phyloP scores from a whole-genome alignment of 805 yeast genomes.

The Metschnikowia drakensbergensis region DNA sequence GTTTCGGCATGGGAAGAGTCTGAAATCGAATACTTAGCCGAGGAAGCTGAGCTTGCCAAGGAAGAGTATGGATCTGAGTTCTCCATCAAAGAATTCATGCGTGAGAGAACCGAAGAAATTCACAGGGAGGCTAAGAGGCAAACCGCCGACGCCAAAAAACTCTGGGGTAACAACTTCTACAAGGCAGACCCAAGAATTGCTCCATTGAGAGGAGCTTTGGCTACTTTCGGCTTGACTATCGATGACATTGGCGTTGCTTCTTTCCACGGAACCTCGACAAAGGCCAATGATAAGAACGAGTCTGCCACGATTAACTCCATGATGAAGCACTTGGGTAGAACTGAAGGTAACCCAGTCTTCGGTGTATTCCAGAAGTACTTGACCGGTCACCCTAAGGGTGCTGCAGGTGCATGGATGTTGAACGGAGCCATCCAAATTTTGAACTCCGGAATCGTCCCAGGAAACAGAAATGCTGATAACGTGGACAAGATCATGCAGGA shows the following conservation, averaged over 20 bases:
- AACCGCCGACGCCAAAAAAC: conserved; percentile 80
- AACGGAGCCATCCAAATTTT: conserved; percentile 95
- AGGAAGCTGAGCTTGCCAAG: conserved; percentile 59
- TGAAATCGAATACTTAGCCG: conserved; percentile 67
- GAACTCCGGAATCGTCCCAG: conserved; percentile 92
- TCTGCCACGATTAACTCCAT: conserved; percentile 84
- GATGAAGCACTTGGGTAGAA: conserved; percentile 94
- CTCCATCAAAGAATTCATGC: conserved; percentile 48
- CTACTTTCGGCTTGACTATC: conserved; percentile 85
- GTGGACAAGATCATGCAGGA: conserved; percentile 80
- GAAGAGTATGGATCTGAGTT: conserved; percentile 50
- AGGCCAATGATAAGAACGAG: conserved; percentile 98
- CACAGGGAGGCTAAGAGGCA: conserved; percentile 81
- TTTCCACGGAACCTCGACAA: conserved; percentile 98
- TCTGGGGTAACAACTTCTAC: conserved; percentile 96
- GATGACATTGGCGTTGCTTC: conserved; percentile 97
- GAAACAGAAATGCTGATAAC: conserved; percentile 98
- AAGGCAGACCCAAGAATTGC: conserved; percentile 89
- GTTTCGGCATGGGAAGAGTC: conserved; percentile 79
- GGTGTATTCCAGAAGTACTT: conserved; percentile 99
- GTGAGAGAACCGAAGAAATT: conserved; percentile 85
- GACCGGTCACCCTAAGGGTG: conserved; percentile 99
- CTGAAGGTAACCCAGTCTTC: conserved; percentile 94
- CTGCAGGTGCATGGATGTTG: conserved; percentile 99
- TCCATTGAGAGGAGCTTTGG: conserved; percentile 95